Conservation (phyloP, 2,329 filamentous ascomycete species). For the Talaromyces sp. region DNA sequence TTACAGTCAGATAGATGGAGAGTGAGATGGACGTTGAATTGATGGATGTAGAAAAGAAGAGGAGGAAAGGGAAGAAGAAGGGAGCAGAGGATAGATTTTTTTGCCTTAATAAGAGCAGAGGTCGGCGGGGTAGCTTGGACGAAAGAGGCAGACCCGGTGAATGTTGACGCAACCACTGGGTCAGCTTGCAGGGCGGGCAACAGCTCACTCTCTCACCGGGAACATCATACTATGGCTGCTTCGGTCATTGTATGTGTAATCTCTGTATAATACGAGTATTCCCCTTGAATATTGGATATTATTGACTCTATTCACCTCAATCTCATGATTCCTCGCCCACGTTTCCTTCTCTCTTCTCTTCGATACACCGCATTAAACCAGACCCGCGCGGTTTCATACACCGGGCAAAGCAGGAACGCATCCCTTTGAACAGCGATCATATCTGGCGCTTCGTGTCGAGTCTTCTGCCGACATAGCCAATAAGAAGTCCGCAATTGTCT, state of each 20-base stretch:
- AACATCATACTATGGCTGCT: background rate
- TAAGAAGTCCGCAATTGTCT: conserved; percentile 8
- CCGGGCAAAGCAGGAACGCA: conserved; percentile 41
- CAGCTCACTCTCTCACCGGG: background rate
- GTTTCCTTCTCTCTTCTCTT: background rate
- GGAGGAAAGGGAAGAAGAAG: background rate
- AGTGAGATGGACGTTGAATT: background rate
- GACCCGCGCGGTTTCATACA: conserved; percentile 37
- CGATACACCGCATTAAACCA: background rate
- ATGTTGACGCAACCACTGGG: conserved; percentile 27
- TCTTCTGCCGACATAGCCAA: conserved; percentile 21
- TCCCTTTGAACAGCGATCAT: conserved; percentile 21
- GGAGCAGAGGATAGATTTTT: background rate
- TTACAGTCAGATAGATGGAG: background rate
- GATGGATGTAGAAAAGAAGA: conserved; percentile 2
- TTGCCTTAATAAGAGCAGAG: conserved; percentile 4
- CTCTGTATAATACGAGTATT: too few relatives aligned
- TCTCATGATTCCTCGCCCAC: background rate
- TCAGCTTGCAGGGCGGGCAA: conserved; percentile 16
- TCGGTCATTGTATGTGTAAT: too few relatives aligned
- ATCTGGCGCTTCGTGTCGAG: background rate
- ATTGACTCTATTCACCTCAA: background rate
- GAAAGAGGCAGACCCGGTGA: conserved; percentile 32
- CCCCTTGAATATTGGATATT: background rate
- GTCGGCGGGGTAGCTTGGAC: conserved; percentile 25